Conservation (phyloP, 2,329 filamentous ascomycete species). For the Sporothrix curviconia region DNA sequence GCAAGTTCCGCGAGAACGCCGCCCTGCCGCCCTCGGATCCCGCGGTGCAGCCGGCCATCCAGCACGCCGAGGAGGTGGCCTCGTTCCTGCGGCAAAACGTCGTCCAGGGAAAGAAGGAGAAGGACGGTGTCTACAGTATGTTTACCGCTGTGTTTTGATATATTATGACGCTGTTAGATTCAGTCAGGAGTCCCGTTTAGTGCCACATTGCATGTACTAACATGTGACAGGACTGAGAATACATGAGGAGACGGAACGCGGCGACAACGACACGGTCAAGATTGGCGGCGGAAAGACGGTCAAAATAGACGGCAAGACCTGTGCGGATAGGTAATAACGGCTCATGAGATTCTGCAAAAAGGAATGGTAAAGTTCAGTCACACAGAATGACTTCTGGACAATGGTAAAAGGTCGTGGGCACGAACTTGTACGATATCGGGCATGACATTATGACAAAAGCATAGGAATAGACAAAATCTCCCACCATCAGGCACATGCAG, state of each 20-base stretch:
- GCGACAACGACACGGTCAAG: slow-evolving; percentile 89
- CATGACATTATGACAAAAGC: background rate
- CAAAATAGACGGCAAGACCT: slow-evolving; percentile 29
- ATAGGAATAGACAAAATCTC: background rate
- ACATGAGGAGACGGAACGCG: slow-evolving; percentile 83
- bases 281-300: slow-evolving; percentile 37
- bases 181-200: too few relatives aligned
- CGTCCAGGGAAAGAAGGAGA: slow-evolving; percentile 65
- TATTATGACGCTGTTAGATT: too few relatives aligned
- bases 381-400: background rate
- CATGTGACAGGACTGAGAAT: slow-evolving; percentile 65
- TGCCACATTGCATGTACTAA: too few relatives aligned
- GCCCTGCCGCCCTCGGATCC: slow-evolving; percentile 50
- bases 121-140: slow-evolving; percentile 54
- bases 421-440: background rate
- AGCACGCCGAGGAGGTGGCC: slow-evolving; percentile 77
- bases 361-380: background rate
- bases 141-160: too few relatives aligned
- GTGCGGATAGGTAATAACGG: slow-evolving; percentile 22
- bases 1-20: slow-evolving; percentile 64
- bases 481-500: too few relatives aligned
- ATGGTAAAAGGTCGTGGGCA: background rate
- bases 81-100: slow-evolving; percentile 74
- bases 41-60: slow-evolving; percentile 57
- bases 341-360: background rate